Base-by-base conservation (phyloP, 768 basidiomycete genomes). In the Calocybe cyanea region DNA sequence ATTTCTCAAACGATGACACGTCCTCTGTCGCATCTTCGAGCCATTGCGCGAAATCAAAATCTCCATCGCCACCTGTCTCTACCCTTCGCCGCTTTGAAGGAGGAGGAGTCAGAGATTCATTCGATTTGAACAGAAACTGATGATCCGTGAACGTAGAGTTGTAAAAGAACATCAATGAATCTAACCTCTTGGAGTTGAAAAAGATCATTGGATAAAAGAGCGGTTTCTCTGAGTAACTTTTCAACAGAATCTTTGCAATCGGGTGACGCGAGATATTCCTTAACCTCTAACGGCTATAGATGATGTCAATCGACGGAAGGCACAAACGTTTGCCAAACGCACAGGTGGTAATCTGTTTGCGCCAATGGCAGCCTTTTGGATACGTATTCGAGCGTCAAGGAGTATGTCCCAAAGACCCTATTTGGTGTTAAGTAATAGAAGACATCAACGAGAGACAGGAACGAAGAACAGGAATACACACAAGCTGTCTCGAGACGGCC, bases 401-500 rank as follows among this genome's bases (percentile, higher is more conserved):
- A 97, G 71, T 4, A 76, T 72, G 62, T 97, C 92, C 87, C 92
- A 96, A 28, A 93, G 64, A 2, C 73, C 71, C 92, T 97, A 41
- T 45, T 48, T 41, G 20, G 33, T 46, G 23, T 40, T 39, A 49
- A 41, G n/a, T 35, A n/a, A 10, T 4, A 52, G 38, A 37, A 53
- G 38, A 13, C n/a, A 42, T 39, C 25, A 19, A 38, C 13, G 24
- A 23, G 15, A 14, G 13, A 9, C 10, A 15, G 18, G 7, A 11
- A 40, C 51, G 9, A 41, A 9, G 14, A 30, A 17, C 17, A 14
- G 1, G 38, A 40, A 37, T 69, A 50, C 87, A 48, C 57, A 88
- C 95, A 44, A 92, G 77, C 67, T 98, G 95, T 51, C 77, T 79
- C 38, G 80, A 74, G 43, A 97, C 81, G 5, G 88, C 92, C 52